phyloP scores from a whole-genome alignment of 768 basidiomycete species.

The Russula ochroleuca region DNA sequence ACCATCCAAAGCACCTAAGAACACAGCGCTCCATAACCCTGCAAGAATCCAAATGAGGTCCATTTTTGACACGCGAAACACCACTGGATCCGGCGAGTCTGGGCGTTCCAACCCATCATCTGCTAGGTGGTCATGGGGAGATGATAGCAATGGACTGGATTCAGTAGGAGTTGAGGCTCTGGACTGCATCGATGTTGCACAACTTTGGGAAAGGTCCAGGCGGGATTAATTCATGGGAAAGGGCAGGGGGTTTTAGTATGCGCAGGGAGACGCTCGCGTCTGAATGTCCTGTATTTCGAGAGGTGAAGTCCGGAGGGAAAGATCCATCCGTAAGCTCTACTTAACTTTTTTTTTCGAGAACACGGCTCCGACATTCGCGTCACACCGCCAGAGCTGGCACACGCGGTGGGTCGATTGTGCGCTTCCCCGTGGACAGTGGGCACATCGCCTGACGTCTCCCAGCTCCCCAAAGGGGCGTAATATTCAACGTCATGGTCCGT shows the following conservation, averaged over 20 bases:
- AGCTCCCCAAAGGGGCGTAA: slow-evolving; percentile 14
- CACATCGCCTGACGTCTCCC: slow-evolving; percentile 21
- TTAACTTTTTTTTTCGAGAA: slow-evolving; percentile 19
- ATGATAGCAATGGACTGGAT: slow-evolving; percentile 52
- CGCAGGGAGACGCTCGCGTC: slow-evolving; percentile 20
- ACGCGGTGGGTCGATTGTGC: slow-evolving; percentile 19
- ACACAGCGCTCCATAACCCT: slow-evolving; percentile 78
- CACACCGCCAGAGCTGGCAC: slow-evolving; percentile 13
- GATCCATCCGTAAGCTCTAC: slow-evolving; percentile 24
- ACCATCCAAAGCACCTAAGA: slow-evolving; percentile 85
- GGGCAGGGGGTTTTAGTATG: slow-evolving; percentile 25
- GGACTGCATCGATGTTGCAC: slow-evolving; percentile 36
- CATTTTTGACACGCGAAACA: slow-evolving; percentile 36
- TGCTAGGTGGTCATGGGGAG: slow-evolving; percentile 4
- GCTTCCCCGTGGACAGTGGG: slow-evolving; percentile 19
- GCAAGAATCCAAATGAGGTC: slow-evolving; percentile 68
- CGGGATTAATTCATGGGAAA: slow-evolving; percentile 16
- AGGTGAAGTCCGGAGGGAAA: slow-evolving; percentile 24
- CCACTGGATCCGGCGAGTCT: slow-evolving; percentile 1
- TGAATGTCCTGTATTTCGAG: slow-evolving; percentile 12
- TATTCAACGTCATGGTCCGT: slow-evolving; percentile 26
- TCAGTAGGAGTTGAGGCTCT: slow-evolving; percentile 45
- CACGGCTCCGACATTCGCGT: slow-evolving; percentile 24
- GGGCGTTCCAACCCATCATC: not conserved
- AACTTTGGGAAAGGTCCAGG: slow-evolving; percentile 11